Base-by-base conservation (phyloP, 805 yeast genomes). In the Candida arabinofermentans region DNA sequence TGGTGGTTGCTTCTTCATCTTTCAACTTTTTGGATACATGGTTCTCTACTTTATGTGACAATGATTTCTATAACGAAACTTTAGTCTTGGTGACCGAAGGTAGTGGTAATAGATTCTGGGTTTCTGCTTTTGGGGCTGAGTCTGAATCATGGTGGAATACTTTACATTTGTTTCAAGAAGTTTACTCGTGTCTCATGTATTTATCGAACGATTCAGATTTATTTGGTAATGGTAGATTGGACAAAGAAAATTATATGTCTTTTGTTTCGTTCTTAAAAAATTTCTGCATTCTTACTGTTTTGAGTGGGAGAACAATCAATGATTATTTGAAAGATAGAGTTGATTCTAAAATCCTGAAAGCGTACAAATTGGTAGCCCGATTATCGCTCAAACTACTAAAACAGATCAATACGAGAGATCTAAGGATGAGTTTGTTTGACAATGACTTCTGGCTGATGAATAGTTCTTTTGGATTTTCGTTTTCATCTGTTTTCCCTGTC, bases 201-300 rank as follows among this genome's bases (percentile, higher is more conserved):
- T 77, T 85, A 8, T 74, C 86, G 2, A 82, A 78, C 48, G 95
- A 86, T 54, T 62, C 66, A 9, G 90, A 81, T 49, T 61, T 81
- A 36, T 72, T 75, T 41, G 59, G 57, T 9, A 64, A 59, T 6
- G 71, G 70, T 17, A 66, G 75, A 26, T 58, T 80, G 13, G 50
- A 62, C 5, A 48, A 55, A 39, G 66, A 53, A 2, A 70, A 71
- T 34, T 72, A 74, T 14, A 43, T 47, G 3, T 51, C 61, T 0
- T 67, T 82, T 39, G 61, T 79, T 2, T 40, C 50, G 2, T 77
- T 83, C 43, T 61, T 83, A 38, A 75, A 75, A 45, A 62, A 63
- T 22, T 58, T 79, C 17, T 74, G 79, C 24, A 67, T 80, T 34
- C 65, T 75, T 5, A 42, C 48, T 13, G 61, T 60, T 33, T 37